A percentile compares a stretch with the other conserved stretches of the same genome.
phyloP scores from a whole-genome alignment of 23 red algal genomes.

The Chondrus crispus region DNA sequence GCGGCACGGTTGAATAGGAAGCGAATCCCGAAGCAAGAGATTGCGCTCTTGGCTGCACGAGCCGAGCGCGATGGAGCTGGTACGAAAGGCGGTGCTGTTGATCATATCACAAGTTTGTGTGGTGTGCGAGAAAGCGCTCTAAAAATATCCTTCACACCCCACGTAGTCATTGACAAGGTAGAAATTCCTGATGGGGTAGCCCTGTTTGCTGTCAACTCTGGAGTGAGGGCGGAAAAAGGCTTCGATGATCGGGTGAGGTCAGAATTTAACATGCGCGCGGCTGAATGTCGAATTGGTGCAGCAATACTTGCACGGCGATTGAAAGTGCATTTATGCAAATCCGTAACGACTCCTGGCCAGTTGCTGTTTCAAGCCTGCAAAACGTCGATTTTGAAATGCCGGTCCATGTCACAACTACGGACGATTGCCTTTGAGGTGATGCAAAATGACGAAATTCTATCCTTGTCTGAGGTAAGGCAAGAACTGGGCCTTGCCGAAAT shows the following conservation, averaged over 20 bases:
- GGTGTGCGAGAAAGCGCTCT: neutral
- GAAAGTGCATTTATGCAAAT: constrained; percentile 16
- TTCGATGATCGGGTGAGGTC: neutral
- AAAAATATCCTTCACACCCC: constrained; percentile 38
- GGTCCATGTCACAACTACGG: neutral
- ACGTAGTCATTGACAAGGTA: neutral
- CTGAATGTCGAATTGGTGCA: constrained; percentile 57
- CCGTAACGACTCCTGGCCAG: constrained; percentile 61
- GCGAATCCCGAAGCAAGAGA: constrained; percentile 24
- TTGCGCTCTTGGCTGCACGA: constrained; percentile 36
- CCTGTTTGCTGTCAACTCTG: constrained; percentile 23
- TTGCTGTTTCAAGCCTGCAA: constrained; percentile 25
- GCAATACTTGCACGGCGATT: constrained; percentile 44
- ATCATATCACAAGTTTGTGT: constrained; percentile 56
- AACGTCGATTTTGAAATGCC: constrained; percentile 18
- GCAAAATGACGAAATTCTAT: neutral
- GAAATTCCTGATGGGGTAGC: neutral
- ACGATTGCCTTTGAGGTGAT: constrained; percentile 7
- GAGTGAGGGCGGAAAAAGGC: constrained; percentile 35
- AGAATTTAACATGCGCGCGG: constrained; percentile 46
- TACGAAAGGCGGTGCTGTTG: constrained; percentile 48
- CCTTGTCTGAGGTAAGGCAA: neutral
- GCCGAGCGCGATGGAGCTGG: constrained; percentile 44
- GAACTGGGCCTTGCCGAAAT: constrained; percentile 14
- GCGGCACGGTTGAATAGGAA: constrained; percentile 43